Conservation (phyloP, 495 filamentous ascomycete species). For the Xylaria acuta region DNA sequence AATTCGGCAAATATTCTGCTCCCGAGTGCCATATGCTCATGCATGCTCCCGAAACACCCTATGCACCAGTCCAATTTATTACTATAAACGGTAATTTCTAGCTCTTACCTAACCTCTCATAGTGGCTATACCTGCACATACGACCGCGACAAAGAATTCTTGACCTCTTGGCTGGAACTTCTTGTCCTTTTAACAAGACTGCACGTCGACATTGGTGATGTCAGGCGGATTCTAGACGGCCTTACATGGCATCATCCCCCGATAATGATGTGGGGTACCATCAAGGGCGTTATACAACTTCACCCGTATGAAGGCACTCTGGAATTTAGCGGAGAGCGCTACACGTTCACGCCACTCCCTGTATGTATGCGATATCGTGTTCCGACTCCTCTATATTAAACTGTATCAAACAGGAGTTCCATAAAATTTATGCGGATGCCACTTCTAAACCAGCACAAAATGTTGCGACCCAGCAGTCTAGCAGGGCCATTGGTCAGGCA, state of each 20-base stretch:
- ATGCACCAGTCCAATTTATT: too few species aligned
- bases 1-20: too few species aligned
- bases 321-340: background rate
- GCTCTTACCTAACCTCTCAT: too few species aligned
- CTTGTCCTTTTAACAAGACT: background rate
- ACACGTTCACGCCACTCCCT: conserved; percentile 10
- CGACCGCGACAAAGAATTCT: background rate
- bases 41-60: too few species aligned
- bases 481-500: too few species aligned
- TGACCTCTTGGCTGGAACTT: background rate
- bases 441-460: background rate
- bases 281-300: background rate
- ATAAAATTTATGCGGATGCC: background rate
- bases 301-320: background rate
- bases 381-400: background rate
- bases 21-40: too few species aligned
- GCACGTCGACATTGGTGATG: background rate
- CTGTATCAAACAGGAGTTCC: background rate
- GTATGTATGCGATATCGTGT: background rate
- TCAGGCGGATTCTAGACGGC: background rate
- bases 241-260: background rate
- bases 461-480: too few species aligned
- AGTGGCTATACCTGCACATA: background rate
- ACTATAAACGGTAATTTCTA: too few species aligned
- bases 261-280: background rate